Conservation (phyloP, 805 yeast species). For the Metschnikowia cerradonensis region DNA sequence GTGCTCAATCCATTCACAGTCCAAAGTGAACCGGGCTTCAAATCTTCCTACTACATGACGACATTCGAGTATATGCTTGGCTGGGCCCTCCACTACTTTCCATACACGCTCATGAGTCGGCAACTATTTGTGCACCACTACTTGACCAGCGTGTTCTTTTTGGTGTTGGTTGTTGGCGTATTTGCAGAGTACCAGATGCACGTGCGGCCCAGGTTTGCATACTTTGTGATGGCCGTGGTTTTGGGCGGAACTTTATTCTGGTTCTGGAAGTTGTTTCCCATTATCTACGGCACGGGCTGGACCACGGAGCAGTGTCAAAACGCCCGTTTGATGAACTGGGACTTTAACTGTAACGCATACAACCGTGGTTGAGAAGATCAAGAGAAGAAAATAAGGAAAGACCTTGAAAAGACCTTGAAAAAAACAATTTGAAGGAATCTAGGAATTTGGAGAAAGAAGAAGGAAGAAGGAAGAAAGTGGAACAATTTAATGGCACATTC, state of each 20-base stretch:
- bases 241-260: slow-evolving; percentile 20
- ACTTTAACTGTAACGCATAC: slow-evolving; percentile 34
- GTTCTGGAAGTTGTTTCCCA: slow-evolving; percentile 32
- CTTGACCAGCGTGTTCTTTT: slow-evolving; percentile 48
- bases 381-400: too few species aligned
- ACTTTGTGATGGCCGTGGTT: slow-evolving; percentile 18
- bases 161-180: slow-evolving; percentile 43
- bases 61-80: slow-evolving; percentile 46
- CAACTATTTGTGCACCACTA: slow-evolving; percentile 45
- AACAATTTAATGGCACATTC: too few species aligned
- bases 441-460: too few species aligned
- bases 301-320: slow-evolving; percentile 34
- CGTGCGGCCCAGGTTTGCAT: slow-evolving; percentile 26
- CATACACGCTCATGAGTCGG: slow-evolving; percentile 44
- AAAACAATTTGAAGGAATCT: too few species aligned
- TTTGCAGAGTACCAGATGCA: slow-evolving; percentile 39
- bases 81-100: slow-evolving; percentile 54
- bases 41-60: slow-evolving; percentile 17
- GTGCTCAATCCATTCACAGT: slow-evolving; percentile 30
- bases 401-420: too few species aligned
- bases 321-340: slow-evolving; percentile 41
- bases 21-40: slow-evolving; percentile 13
- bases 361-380: background rate
- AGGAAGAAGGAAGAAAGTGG: too few species aligned
- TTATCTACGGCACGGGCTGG: slow-evolving; percentile 49